These are phyloP conservation scores for Leishmania turanica DNA, from an alignment of 208 protist species.

Conservation along the genomic window DNA sequence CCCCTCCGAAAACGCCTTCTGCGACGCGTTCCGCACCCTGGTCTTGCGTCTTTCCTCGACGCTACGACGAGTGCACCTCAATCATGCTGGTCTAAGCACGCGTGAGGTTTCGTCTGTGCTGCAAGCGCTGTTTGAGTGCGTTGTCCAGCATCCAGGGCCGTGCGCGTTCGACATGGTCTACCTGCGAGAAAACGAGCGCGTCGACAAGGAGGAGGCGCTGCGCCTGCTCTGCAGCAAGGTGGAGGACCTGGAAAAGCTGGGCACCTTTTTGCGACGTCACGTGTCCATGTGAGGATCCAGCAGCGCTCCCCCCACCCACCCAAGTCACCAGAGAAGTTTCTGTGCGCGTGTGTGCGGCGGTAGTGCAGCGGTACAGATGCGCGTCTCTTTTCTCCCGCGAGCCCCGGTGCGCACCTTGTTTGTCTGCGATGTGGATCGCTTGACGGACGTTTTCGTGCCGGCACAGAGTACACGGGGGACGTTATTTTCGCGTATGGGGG, in stretches of 20 bases:
- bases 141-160: background rate
- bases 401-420: background rate
- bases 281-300: conserved; percentile 12
- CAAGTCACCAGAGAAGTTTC: background rate
- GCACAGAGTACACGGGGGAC: background rate
- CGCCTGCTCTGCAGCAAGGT: background rate
- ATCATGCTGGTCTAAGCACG: conserved; percentile 34
- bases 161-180: conserved; percentile 23
- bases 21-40: conserved; percentile 15
- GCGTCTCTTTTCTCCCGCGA: background rate
- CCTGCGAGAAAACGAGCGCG: conserved; percentile 19
- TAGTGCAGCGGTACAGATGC: background rate
- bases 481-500: background rate
- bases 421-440: too few relatives aligned
- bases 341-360: background rate
- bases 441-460: background rate
- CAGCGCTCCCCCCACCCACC: background rate
- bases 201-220: conserved; percentile 7
- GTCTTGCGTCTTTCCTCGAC: background rate
- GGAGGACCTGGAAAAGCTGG: background rate
- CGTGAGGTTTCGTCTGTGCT: conserved; percentile 21
- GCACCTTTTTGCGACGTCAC: conserved; percentile 8
- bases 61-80: conserved; percentile 44
- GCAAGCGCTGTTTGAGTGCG: conserved; percentile 9
- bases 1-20: background rate